These are phyloP conservation scores for Quercus ilex DNA, from an alignment of 306 rosid genomes.

Conservation along the genomic window DNA sequence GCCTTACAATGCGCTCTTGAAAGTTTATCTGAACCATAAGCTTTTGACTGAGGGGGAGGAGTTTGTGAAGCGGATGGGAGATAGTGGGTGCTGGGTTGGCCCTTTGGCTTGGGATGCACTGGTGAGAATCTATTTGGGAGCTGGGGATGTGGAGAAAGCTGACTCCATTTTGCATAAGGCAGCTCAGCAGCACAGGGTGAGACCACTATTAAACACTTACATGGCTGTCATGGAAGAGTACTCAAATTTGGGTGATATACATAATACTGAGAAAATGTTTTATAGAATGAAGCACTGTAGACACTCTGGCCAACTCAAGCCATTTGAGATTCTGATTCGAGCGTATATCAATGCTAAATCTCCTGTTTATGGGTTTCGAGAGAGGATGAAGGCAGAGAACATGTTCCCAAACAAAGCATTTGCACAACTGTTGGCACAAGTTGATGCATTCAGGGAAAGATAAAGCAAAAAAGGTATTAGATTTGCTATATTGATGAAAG, in stretches of 20 bases:
- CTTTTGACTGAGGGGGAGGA: conserved; percentile 11
- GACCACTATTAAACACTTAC: conserved; percentile 6
- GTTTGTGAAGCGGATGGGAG: not conserved
- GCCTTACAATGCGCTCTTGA: conserved; percentile 7
- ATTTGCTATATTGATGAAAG: not conserved
- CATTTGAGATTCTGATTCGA: conserved; percentile 9
- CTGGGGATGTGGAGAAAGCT: conserved; percentile 13
- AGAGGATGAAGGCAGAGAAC: conserved; percentile 27
- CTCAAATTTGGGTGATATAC: conserved; percentile 21
- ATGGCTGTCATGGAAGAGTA: conserved; percentile 14
- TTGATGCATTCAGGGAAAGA: not conserved
- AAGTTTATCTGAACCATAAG: conserved; percentile 12
- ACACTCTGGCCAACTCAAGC: conserved; percentile 1
- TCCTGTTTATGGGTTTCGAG: conserved; percentile 22
- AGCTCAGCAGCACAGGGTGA: not conserved
- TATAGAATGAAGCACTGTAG: conserved; percentile 12
- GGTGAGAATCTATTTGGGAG: conserved; percentile 14
- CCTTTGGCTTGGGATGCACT: conserved; percentile 21
- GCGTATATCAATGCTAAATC: conserved; percentile 15
- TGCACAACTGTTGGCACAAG: not conserved
- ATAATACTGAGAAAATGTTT: conserved; percentile 22
- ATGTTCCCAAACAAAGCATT: conserved; percentile 1
- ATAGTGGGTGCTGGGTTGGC: conserved; percentile 5
- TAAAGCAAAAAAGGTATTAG: not conserved
- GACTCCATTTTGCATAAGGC: conserved; percentile 16